These are phyloP conservation scores for Aspergillus conjunctus DNA, from an alignment of 495 filamentous ascomycete genomes.

Conservation along the genomic window DNA sequence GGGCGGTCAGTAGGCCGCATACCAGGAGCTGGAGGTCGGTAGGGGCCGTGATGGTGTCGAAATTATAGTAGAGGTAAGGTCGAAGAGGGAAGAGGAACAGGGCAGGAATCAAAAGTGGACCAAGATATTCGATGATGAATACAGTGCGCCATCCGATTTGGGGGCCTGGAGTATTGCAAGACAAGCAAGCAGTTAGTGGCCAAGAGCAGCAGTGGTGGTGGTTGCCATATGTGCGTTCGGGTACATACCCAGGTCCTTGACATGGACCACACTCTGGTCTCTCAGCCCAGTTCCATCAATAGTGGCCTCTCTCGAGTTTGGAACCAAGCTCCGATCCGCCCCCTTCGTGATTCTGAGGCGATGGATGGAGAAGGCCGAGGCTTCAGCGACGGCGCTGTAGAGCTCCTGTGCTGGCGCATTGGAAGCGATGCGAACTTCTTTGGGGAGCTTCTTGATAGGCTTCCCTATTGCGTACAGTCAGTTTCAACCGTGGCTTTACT, in stretches of 20 bases:
- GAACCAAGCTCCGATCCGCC: constrained; percentile 66
- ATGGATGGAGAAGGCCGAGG: constrained; percentile 58
- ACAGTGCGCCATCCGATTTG: constrained; percentile 94
- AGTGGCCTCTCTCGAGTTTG: constrained; percentile 66
- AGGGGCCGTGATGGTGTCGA: constrained; percentile 52
- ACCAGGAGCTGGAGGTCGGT: constrained; percentile 70
- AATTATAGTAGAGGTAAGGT: constrained; percentile 69
- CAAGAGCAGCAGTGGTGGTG: background rate
- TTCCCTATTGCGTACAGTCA: constrained; percentile 43
- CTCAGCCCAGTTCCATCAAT: constrained; percentile 65
- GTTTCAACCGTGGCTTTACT: background rate
- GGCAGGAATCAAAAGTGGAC: constrained; percentile 89
- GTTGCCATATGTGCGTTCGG: background rate
- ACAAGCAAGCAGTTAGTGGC: background rate
- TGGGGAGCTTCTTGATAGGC: constrained; percentile 71
- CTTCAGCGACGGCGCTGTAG: constrained; percentile 56
- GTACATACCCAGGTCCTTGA: constrained; percentile 87
- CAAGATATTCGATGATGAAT: constrained; percentile 92
- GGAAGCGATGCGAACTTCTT: constrained; percentile 60
- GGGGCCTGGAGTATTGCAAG: constrained; percentile 58
- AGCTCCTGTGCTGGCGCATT: constrained; percentile 65
- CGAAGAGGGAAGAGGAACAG: constrained; percentile 69
- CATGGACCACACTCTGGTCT: constrained; percentile 71
- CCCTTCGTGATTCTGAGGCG: constrained; percentile 71
- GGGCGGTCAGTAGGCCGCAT: constrained; percentile 68